Evolutionary conservation across 257 asterid genomes (phyloP).

Genomic region (Mentha longifolia): DNA sequence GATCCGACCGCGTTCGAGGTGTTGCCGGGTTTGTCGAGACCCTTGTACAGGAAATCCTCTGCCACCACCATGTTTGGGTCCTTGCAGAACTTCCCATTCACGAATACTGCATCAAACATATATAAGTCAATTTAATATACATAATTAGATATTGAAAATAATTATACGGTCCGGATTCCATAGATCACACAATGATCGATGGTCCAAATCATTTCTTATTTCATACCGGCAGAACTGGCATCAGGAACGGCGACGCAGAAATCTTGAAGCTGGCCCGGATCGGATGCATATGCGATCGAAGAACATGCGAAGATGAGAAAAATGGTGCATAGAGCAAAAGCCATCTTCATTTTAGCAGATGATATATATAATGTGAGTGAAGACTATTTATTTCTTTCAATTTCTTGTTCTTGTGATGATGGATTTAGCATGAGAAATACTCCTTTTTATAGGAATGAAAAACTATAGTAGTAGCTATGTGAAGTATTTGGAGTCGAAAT

Average conservation of each 20-base stretch:
- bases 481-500: neutral
- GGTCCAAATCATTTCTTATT: no score
- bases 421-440: neutral
- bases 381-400: neutral
- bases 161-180: no score
- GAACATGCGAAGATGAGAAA: neutral
- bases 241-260: conserved; percentile 31
- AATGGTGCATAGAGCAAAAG: neutral
- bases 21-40: conserved; percentile 25
- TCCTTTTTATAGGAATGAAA: conserved; percentile 8
- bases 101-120: neutral
- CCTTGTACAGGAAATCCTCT: conserved; percentile 10
- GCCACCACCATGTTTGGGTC: neutral
- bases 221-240: conserved; percentile 18
- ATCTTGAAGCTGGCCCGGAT: conserved; percentile 29
- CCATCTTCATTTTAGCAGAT: neutral
- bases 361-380: neutral
- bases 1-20: neutral
- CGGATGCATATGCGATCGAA: conserved; percentile 24
- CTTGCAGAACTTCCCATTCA: conserved; percentile 12
- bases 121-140: no score
- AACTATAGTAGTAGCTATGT: neutral
- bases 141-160: no score
- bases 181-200: no score
- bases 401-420: neutral